Conservation (phyloP, 176 grass and related monocot species). For the Eragrostis nindensis region DNA sequence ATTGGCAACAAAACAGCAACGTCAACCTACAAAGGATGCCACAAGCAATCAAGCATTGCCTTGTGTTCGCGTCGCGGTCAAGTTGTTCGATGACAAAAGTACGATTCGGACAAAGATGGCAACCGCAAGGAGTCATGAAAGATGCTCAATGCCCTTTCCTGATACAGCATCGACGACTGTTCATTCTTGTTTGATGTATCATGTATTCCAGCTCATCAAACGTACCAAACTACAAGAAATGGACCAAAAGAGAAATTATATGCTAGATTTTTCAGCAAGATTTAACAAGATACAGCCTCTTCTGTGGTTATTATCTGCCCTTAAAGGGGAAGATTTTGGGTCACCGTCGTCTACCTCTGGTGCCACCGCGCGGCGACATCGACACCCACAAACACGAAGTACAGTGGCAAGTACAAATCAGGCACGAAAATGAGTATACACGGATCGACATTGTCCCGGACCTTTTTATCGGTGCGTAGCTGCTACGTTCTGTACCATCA, state of each 20-base stretch:
- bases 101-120: constrained; percentile 26
- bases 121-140: neutral
- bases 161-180: neutral
- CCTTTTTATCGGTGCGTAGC: neutral
- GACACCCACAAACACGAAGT: constrained; percentile 9
- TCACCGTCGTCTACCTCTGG: neutral
- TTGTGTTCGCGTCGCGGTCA: neutral
- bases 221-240: neutral
- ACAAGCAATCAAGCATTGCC: neutral
- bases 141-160: constrained; percentile 2
- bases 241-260: neutral
- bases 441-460: neutral
- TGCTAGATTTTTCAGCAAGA: neutral
- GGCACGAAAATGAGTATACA: neutral
- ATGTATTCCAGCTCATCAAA: constrained; percentile 7
- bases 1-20: neutral
- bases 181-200: neutral
- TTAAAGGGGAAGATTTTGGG: neutral
- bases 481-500: neutral
- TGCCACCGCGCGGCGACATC: neutral
- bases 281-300: neutral
- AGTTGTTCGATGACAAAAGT: constrained; percentile 1
- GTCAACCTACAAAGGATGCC: neutral
- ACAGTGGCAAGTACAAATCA: neutral
- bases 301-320: neutral